Evolutionary conservation across 805 yeast genomes (phyloP), one percentile per base, ranked within the genome.

Genomic region (Isabelozyma rhagii): DNA sequence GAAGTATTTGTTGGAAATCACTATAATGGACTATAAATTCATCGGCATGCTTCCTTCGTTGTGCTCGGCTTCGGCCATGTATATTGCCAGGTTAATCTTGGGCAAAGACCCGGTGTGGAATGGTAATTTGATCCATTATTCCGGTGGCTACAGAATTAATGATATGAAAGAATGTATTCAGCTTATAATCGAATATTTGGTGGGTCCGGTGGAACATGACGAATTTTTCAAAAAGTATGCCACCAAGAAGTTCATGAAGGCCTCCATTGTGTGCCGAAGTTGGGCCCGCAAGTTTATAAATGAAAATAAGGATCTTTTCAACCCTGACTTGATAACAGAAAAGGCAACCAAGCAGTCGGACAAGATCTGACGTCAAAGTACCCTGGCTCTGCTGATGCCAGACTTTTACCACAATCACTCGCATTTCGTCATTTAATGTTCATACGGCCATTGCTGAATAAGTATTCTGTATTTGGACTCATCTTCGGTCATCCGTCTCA

Each of bases 191-290:
- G 88, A 85, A 63, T 93, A 89, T 66, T 68, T 87, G 55, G 81
- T 84, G 41, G 79, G 85, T 43, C 96, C 96, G 9, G 88, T 91
- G 47, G 84, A 83, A 51, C 96, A 92, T 69, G 96, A 89, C 62
- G 97, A 90, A 66, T 90, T 93, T 62, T 91, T 90, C 75, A 89
- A 87, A 64, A 94, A 94, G 71, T 94, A 94, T 65, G 93, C 96
- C 44, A 82, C 94, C 31, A 83, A 90, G 64, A 86, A 88, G 66
- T 91, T 85, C 64, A 82, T 94, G 86, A 89, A 89, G 68, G 94
- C 91, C 27, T 83, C 90, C 50, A 80, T 87, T 15, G 75, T 86
- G 50, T 85, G 94, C 54, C 80, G 93, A 64, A 87, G 86, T 64
- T 87, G 94, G 94, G 94, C 92, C 21, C 82, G 85, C 63, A 79